phyloP scores from a whole-genome alignment of 108 stramenopile species.

The Mediolabrus comicus region DNA sequence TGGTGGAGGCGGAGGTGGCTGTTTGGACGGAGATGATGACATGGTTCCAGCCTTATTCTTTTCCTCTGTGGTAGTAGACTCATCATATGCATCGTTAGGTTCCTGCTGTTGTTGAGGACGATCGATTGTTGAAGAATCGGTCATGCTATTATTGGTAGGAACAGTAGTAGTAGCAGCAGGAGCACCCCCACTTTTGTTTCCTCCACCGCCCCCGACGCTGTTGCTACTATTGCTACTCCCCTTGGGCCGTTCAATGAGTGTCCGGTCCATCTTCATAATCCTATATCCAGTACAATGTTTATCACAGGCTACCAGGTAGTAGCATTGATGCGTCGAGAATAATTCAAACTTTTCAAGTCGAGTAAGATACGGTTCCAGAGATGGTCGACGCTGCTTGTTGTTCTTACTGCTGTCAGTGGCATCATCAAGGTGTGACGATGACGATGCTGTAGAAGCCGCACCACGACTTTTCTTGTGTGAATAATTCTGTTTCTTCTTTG shows the following conservation, averaged over 20 bases:
- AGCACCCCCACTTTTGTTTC: not conserved
- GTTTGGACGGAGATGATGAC: constrained; percentile 6
- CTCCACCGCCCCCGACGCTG: not conserved
- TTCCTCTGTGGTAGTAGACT: not conserved
- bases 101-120: not conserved
- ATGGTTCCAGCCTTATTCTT: not conserved
- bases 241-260: constrained; percentile 71
- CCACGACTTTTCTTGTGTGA: no score
- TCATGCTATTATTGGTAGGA: not conserved
- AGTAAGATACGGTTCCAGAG: constrained; percentile 71
- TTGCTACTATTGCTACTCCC: constrained; percentile 5
- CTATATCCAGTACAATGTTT: constrained; percentile 66
- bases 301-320: constrained; percentile 77
- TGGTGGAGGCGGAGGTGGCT: constrained; percentile 16
- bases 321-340: constrained; percentile 77
- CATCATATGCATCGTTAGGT: not conserved
- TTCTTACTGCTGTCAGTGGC: not conserved
- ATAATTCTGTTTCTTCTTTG: not conserved
- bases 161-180: not conserved
- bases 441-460: no score
- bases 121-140: not conserved
- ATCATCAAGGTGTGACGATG: not conserved
- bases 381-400: constrained; percentile 3
- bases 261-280: constrained; percentile 85
- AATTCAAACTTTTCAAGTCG: constrained; percentile 80